phyloP scores from a whole-genome alignment of 2,329 filamentous ascomycete species.

The Calonectria naviculata region DNA sequence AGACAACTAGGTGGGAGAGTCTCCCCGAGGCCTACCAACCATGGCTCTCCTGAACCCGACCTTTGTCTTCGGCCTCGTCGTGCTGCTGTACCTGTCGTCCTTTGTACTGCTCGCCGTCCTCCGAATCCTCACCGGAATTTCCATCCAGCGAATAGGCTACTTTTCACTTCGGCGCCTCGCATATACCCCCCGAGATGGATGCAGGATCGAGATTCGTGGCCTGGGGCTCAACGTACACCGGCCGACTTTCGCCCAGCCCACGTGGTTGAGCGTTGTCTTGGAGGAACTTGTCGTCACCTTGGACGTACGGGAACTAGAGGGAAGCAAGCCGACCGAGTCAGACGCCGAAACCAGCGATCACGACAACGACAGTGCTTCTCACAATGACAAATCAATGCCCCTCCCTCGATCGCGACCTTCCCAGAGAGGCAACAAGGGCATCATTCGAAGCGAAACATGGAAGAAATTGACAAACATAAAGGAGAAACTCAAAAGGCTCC shows the following conservation, averaged over 20 bases:
- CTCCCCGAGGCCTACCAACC: slow-evolving; percentile 36
- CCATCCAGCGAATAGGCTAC: slow-evolving; percentile 95
- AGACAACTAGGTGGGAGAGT: slow-evolving; percentile 41
- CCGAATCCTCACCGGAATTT: slow-evolving; percentile 91
- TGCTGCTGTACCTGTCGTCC: slow-evolving; percentile 89
- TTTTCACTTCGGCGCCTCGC: slow-evolving; percentile 91
- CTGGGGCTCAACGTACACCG: slow-evolving; percentile 90
- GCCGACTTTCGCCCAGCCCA: slow-evolving; percentile 96
- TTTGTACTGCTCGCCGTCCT: slow-evolving; percentile 95
- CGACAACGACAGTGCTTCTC: slow-evolving; percentile 38
- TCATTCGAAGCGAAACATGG: slow-evolving; percentile 79
- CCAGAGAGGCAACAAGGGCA: slow-evolving; percentile 22
- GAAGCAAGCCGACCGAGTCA: slow-evolving; percentile 50
- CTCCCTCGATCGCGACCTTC: slow-evolving; percentile 26
- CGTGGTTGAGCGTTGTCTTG: slow-evolving; percentile 92
- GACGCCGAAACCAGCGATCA: slow-evolving; percentile 42
- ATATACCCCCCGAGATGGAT: slow-evolving; percentile 88
- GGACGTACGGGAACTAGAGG: slow-evolving; percentile 76
- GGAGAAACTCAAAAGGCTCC: slow-evolving; percentile 86
- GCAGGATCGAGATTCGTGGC: slow-evolving; percentile 89
- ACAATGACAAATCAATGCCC: slow-evolving; percentile 40
- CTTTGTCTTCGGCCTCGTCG: slow-evolving; percentile 86
- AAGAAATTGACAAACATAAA: slow-evolving; percentile 81
- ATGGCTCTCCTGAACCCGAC: slow-evolving; percentile 80
- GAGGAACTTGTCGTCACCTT: slow-evolving; percentile 87